Base-by-base conservation (phyloP, 129 eudicot species). In the Arctium lappa region DNA sequence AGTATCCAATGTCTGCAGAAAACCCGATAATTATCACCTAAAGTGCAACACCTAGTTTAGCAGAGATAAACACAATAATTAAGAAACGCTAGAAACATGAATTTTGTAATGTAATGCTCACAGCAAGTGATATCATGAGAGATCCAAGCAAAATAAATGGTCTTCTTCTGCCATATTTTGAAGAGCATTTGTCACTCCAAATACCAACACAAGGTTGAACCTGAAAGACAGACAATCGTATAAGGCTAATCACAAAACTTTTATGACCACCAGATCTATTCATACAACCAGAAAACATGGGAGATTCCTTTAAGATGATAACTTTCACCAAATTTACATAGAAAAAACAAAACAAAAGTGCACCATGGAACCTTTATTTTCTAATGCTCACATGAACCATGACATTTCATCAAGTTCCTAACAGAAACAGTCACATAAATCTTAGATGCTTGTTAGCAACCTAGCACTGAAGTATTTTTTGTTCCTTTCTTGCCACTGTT, bases 141-240 rank as follows among this genome's bases (percentile, higher is more conserved):
- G 99, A 83, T 85, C 99, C 99, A 73, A 89, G 83, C 76, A 95
- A 88, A 75, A 95, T 95, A 88, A 92, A 95, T 34, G 97, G 99
- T 7, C 98, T 85, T 81, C 99, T 90, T 89, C 99, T 91, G 29
- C 99, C 99, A 88, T 90, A 95, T 85, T 91, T 95, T 62, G 98
- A 95, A 78, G 92, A 29, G 89, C 99, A 95, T 82, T 93, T 91
- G 81, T 95, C 99, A 89, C 99, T 95, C 99, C 99, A 95, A 38
- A 95, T 95, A 40, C 98, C 99, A 79, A 95, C 99, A 88, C 97
- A 95, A 72, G 99, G 98, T 90, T 95, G 99, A 84, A 95, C 99
- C 99, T 95, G 90, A 79, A 87, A 81, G 38, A 31, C 81, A 84
- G 56, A 80, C 12, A 76, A 73, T 22, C 73, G 73, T 34, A 80